Base-by-base conservation (phyloP, 306 rosid genomes). In the Vigna unguiculata region DNA sequence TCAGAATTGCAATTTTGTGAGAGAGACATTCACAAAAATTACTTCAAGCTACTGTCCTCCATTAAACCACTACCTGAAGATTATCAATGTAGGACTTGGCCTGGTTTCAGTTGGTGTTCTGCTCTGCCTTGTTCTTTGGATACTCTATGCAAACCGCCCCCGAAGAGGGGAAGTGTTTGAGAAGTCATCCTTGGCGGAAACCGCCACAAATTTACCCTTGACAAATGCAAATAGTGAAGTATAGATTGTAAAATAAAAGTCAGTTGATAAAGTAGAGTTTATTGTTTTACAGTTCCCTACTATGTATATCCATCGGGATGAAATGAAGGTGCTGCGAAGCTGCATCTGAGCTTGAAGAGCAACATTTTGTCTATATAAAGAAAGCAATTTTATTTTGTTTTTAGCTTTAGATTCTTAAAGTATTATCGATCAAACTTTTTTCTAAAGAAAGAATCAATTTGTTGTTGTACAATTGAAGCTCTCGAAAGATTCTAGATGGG, bases 141-240 rank as follows among this genome's bases (percentile, higher is more conserved):
- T 91, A 71, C 93, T 95, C 46, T 92, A 88, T 83, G 88, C 99
- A 72, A 92, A 95, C 97, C 93, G 91, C 97, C 91, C 91, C 89
- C 84, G 34, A 87, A 86, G 89, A 90, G 92, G 79, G 88, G 97
- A 84, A 64, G 97, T 36, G 97, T 86, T 85, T 88, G 96, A 19
- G 68, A 86, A 86, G 73, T 84, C 85, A 75, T 87, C 86, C 83
- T 76, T 86, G 1, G 83, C 80, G 21, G 76, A 79, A 66, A 19
- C 34, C 48, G 57, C 57, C 61, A 45, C 85, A 10, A 83, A 58
- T 47, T 15, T 84, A 10, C 41, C 86, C 25, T 32, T 63, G 30
- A 72, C 91, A 47, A 77, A 69, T 77, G 81, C 58, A 47, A 19
- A 79, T 53, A 62, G 80, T 58, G 86, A 28, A 76, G 90, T 87